A percentile compares a stretch with the other conserved stretches of the same genome.
phyloP scores from a whole-genome alignment of 2,329 filamentous ascomycete genomes.

The Talaromyces pinophilus region DNA sequence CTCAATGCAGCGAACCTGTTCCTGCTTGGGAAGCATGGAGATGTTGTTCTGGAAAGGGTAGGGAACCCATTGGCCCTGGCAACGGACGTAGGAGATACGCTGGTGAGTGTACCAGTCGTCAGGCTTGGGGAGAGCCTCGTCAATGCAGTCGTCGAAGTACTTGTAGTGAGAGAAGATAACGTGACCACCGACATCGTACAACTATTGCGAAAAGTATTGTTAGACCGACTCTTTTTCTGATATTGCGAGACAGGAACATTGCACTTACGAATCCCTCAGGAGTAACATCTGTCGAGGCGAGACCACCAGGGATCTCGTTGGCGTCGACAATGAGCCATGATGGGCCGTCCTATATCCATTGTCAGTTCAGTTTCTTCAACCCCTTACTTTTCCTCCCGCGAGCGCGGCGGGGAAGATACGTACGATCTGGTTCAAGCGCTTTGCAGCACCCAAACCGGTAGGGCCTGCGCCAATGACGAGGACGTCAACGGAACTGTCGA shows the following conservation, averaged over 20 bases:
- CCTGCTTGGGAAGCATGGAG: constrained; percentile 94
- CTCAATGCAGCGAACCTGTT: constrained; percentile 91
- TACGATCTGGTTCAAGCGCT: constrained; percentile 96
- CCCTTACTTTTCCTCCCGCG: not conserved
- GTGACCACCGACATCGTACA: constrained; percentile 97
- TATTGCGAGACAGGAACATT: not conserved
- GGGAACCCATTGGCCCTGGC: constrained; percentile 93
- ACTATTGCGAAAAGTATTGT: constrained; percentile 52
- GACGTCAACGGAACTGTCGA: constrained; percentile 81
- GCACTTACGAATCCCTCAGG: constrained; percentile 92
- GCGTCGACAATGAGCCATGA: constrained; percentile 97
- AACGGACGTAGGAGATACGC: constrained; percentile 98
- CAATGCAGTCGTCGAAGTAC: constrained; percentile 99
- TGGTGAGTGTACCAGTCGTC: constrained; percentile 98
- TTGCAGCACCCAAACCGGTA: constrained; percentile 95
- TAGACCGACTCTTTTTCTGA: not conserved
- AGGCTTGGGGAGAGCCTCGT: constrained; percentile 91
- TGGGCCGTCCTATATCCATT: constrained; percentile 68
- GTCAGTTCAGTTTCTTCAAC: constrained; percentile 26
- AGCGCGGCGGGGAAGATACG: constrained; percentile 38
- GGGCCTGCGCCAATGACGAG: constrained; percentile 97
- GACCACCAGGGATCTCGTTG: constrained; percentile 87
- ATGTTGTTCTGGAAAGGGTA: constrained; percentile 99
- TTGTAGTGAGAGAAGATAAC: constrained; percentile 99
- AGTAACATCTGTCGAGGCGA: constrained; percentile 92